Evolutionary conservation across 106 monocot species (phyloP), one percentile per base, ranked within the genome.

Genomic region (Allium fistulosum): DNA sequence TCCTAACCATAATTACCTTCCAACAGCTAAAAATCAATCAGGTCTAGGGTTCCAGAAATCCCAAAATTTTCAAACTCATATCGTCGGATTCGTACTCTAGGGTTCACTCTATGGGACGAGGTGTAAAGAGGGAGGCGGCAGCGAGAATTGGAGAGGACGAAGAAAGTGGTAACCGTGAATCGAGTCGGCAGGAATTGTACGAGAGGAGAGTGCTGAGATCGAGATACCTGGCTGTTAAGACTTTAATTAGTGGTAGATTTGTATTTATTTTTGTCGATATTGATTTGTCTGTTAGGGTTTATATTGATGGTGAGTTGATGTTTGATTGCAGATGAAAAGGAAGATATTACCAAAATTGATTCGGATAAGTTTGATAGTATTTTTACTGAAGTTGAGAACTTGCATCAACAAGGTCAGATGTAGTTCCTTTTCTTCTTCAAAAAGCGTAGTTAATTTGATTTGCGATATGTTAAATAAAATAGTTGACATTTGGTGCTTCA

Each of bases 341-440:
- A 87, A 58, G 75, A 73, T 59, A 72, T 87, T 12, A 62, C 46
- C 18, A 66, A 62, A 49, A 62, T 47, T 48, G 80, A 83, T 63
- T 80, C 87, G 5, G 77, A 87, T 11, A 78, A 62, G 62, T 83
- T 87, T 58, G 57, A 45, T 18, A 75, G 80, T 14, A 87, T 87
- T 53, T 78, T 87, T 58, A 66, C 17, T 8, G 70, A 87, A 67
- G 83, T 87, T 14, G 83, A 87, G 60, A 74, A 60, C 22, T 66
- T 87, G 59, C 87, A 87, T 62, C 53, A 73, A 26, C 53, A 57
- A 51, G 87, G 87, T 81, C 53, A 69, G 60, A 26, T 66, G 49
- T n/a, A 11, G 10, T 45, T 45, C 28, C 9, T 62, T 28, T 37
- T 53, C 15, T 4, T 15, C 4, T 55, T 11, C 15, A 3, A 55